These are phyloP conservation scores for Lycium barbarum DNA, from an alignment of 257 asterid species.

Conservation along the genomic window DNA sequence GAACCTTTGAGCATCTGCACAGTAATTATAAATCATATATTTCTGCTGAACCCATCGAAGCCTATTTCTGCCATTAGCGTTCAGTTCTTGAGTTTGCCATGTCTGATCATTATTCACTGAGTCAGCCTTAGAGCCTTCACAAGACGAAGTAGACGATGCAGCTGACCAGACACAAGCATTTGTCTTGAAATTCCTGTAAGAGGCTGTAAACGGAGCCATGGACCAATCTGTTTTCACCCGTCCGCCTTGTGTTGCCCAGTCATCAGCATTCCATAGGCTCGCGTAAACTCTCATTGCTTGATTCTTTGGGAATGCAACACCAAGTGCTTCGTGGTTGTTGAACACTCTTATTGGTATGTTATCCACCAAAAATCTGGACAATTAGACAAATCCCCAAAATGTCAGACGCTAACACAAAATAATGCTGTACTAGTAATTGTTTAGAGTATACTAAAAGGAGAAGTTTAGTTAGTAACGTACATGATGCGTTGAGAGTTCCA, in stretches of 20 bases:
- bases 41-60: too few relatives aligned
- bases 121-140: slow-evolving; percentile 23
- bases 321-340: slow-evolving; percentile 48
- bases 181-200: slow-evolving; percentile 49
- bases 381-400: neutral
- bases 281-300: slow-evolving; percentile 46
- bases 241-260: slow-evolving; percentile 54
- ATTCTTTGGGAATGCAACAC: slow-evolving; percentile 44
- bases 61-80: too few relatives aligned
- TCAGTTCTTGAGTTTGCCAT: slow-evolving; percentile 28
- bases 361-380: slow-evolving; percentile 52
- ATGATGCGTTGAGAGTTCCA: slow-evolving; percentile 48
- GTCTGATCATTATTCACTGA: slow-evolving; percentile 27
- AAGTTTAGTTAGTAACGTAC: neutral
- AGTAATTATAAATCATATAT: too few relatives aligned
- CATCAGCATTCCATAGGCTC: slow-evolving; percentile 47
- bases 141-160: slow-evolving; percentile 21
- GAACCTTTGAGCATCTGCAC: too few relatives aligned
- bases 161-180: slow-evolving; percentile 37
- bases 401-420: neutral
- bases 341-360: slow-evolving; percentile 57
- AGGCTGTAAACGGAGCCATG: slow-evolving; percentile 51
- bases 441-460: too few relatives aligned
- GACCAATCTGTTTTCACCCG: slow-evolving; percentile 51
- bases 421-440: neutral